Percentiles rank a stretch among this genome's conserved stretches.
Evolutionary conservation across 306 rosid genomes (phyloP).

Genomic region (Vicia villosa): DNA sequence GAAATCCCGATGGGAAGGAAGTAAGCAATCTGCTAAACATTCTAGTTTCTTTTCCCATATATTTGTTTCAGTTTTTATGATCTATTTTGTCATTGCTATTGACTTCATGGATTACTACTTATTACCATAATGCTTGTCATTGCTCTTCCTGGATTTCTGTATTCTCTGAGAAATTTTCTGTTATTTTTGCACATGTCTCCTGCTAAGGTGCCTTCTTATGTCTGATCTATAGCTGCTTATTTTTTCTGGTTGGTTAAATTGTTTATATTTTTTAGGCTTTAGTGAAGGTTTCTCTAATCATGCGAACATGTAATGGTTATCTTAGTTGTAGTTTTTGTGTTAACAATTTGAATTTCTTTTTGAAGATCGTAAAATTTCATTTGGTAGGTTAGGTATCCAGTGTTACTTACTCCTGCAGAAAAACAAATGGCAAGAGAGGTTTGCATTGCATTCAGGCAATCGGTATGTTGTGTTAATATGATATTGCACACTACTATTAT

Average conservation of each 20-base stretch:
- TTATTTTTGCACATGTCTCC: neutral
- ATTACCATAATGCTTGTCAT: neutral
- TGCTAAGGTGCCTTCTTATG: conserved; percentile 4
- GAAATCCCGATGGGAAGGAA: conserved; percentile 98
- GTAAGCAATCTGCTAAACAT: conserved; percentile 51
- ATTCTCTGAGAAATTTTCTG: neutral
- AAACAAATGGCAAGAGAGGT: conserved; percentile 98
- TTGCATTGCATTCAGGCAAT: conserved; percentile 90
- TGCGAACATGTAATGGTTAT: conserved; percentile 6
- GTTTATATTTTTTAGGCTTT: conserved; percentile 14
- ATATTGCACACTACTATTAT: conserved; percentile 11
- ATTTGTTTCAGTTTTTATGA: conserved; percentile 9
- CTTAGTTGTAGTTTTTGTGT: neutral
- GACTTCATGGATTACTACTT: conserved; percentile 13
- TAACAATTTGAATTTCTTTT: conserved; percentile 21
- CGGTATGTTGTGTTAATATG: conserved; percentile 56
- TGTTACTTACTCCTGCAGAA: conserved; percentile 85
- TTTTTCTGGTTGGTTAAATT: neutral
- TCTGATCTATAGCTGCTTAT: neutral
- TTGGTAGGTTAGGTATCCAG: conserved; percentile 94
- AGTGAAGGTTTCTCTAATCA: conserved; percentile 14
- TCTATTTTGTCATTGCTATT: conserved; percentile 22
- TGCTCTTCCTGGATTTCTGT: conserved; percentile 1
- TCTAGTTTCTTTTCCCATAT: conserved; percentile 21
- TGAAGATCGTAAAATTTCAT: conserved; percentile 38